Base-by-base conservation (phyloP, 148 eudicot genomes). In the Vaccinium macrocarpon region DNA sequence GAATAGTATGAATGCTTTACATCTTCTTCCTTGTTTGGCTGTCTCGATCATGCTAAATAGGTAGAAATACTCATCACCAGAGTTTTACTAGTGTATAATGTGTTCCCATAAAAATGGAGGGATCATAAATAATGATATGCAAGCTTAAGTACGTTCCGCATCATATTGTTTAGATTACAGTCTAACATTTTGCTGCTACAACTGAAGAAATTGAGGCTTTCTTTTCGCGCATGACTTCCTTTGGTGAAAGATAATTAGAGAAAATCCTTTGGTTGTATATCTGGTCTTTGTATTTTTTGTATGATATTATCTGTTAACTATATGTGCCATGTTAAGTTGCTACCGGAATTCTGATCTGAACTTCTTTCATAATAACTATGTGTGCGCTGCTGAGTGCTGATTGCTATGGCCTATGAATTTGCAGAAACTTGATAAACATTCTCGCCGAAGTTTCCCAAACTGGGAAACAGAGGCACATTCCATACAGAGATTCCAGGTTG, bases 381-480 rank as follows among this genome's bases (percentile, higher is more conserved):
- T 70, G 83, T 87, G 23, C 72, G 81, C n/a, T 85, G 86, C 73
- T 86, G 66, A 42, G 46, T 42, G 46, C 46, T 42, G 46, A 86
- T 86, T 87, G 78, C 82, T n/a, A 23, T 80, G 57, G 19, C 82
- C 29, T 23, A 81, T 89, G 85, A 57, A n/a, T 42, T 76, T 89
- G 61, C 94, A 97, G 99, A 89, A 97, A 95, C 91, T 88, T 97
- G 89, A 97, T 97, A 70, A 95, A 95, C 89, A 93, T 97, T 84
- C 93, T 97, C 76, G 99, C 98, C 6, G 99, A 97, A 91, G 91
- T 95, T 89, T 97, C 99, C 38, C 99, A 97, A 88, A 91, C 97
- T 66, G 99, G 99, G 91, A 97, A 97, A 84, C 95, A 93, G 38
- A 91, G 99, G 89, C 99, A 97, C 87, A 95, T 97, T 75, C 99